phyloP scores from a whole-genome alignment of 129 eudicot genomes.

The Pittosporum tobira region DNA sequence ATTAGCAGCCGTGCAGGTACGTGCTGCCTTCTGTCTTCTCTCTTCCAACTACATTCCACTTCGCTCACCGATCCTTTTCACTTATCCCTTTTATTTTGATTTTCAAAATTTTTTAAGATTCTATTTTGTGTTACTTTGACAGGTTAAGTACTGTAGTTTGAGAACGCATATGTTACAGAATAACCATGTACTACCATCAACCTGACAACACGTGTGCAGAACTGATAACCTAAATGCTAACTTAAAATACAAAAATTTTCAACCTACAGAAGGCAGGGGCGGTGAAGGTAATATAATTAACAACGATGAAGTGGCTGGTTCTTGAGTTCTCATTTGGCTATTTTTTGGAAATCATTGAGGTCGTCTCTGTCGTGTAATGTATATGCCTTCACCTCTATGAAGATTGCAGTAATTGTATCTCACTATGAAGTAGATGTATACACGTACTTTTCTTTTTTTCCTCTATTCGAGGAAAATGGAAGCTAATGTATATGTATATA shows the following conservation, averaged over 20 bases:
- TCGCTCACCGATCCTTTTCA: neutral
- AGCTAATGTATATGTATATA: constrained; percentile 14
- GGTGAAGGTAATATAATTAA: constrained; percentile 26
- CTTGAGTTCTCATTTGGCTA: constrained; percentile 19
- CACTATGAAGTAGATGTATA: constrained; percentile 16
- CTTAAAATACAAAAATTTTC: constrained; percentile 26
- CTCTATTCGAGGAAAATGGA: constrained; percentile 5
- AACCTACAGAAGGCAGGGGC: constrained; percentile 25
- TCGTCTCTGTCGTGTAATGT: constrained; percentile 1
- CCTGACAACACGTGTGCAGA: constrained; percentile 43
- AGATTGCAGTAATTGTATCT: constrained; percentile 2
- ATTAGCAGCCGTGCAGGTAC: constrained; percentile 71
- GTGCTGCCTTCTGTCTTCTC: neutral
- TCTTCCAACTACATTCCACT: neutral
- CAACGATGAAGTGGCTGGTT: constrained; percentile 17
- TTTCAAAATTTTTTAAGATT: no score
- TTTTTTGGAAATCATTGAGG: constrained; percentile 29
- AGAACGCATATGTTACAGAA: constrained; percentile 72
- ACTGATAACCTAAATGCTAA: constrained; percentile 49
- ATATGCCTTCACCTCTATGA: neutral
- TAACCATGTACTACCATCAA: constrained; percentile 36
- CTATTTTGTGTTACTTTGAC: constrained; percentile 19
- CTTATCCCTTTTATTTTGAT: neutral
- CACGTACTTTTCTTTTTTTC: neutral
- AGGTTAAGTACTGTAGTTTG: constrained; percentile 87